Evolutionary conservation across 2,329 filamentous ascomycete species (phyloP), one percentile per base, ranked within the genome.

Genomic region (Leptographium radiaticola): DNA sequence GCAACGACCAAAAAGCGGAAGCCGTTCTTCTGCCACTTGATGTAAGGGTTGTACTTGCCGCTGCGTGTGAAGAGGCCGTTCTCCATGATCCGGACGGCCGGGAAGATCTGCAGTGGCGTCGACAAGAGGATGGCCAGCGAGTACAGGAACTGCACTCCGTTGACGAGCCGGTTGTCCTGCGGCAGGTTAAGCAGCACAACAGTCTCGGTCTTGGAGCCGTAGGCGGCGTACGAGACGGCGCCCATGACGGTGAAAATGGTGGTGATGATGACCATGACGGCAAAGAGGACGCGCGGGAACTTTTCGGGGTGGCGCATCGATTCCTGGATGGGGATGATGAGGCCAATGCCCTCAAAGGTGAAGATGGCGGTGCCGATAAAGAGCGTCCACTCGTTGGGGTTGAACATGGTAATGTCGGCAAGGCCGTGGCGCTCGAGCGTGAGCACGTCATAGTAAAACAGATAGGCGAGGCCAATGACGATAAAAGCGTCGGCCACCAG

Each of bases 361-460:
- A 98, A 98, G 66, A 98, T 97, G 33, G 94, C 93, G 0, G 94
- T 98, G 57, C 93, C 94, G 62, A 98, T 98, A 67, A 98, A 97
- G 6, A 98, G 77, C 0, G 93, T 95, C 93, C 94, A 98, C 66
- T 89, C 85, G 57, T 86, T 81, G 43, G 84, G 70, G 72, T 98
- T 98, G 76, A 98, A 97, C 63, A 86, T 77, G 61, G 86, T 80
- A 63, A 97, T 90, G 66, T 98, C 93, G 6, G 89, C 78, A 30
- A 95, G 70, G 13, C 89, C 89, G 54, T 88, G 76, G 49, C 72
- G 74, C 58, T 81, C 81, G 51, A 98, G 83, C 2, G 91, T 96
- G 60, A 86, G 73, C 58, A 97, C 77, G 64, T 97, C 93, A 70
- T 89, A 97, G 72, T 95, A 97, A 66, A 96, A 95, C 43, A 98